A percentile compares a stretch with the other conserved stretches of the same genome.
phyloP scores from a whole-genome alignment of 2,329 filamentous ascomycete species.

The Gremmenia infestans region DNA sequence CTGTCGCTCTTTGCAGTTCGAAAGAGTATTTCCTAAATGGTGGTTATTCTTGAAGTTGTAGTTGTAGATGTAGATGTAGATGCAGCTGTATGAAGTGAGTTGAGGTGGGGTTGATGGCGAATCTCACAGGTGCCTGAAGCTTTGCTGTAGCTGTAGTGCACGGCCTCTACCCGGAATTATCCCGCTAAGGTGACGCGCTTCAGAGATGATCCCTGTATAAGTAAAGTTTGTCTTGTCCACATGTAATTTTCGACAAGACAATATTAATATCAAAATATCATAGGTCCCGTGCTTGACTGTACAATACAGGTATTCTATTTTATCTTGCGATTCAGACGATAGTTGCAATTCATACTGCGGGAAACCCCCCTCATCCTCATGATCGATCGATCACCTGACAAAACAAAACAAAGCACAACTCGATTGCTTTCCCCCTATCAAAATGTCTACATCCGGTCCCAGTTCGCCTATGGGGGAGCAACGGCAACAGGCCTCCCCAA shows the following conservation, averaged over 20 bases:
- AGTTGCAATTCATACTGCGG: background rate
- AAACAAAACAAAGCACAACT: background rate
- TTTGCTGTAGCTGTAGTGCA: background rate
- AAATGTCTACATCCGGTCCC: background rate
- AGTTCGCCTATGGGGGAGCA: background rate
- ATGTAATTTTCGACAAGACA: too few relatives aligned
- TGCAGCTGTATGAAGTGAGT: background rate
- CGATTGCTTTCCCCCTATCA: background rate
- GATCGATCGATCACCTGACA: too few relatives aligned
- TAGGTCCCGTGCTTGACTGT: background rate
- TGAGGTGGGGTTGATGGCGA: slow-evolving; percentile 15
- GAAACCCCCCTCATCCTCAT: background rate
- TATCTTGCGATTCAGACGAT: background rate
- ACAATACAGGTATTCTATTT: background rate
- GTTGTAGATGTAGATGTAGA: background rate
- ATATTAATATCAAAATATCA: background rate
- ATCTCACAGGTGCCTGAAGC: slow-evolving; percentile 12
- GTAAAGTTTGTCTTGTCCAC: background rate
- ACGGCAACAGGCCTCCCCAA: slow-evolving; percentile 6
- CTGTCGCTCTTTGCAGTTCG: background rate
- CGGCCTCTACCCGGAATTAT: background rate
- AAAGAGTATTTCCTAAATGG: background rate
- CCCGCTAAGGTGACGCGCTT: background rate
- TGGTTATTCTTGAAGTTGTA: background rate
- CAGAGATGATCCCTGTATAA: too few relatives aligned